Conservation (phyloP, 2,329 filamentous ascomycete species). For the Aspergillus ustus region DNA sequence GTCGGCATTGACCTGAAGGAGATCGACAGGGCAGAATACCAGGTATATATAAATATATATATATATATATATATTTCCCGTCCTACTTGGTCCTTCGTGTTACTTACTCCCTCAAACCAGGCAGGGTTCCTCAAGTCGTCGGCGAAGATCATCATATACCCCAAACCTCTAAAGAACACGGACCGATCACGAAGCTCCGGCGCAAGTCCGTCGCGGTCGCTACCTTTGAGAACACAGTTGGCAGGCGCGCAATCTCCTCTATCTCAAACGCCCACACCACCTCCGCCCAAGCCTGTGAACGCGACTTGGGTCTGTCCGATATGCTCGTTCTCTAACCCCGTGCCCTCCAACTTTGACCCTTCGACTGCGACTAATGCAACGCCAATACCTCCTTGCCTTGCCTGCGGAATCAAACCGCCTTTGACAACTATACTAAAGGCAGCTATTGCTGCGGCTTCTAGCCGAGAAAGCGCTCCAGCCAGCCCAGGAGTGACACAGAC, state of each 20-base stretch:
- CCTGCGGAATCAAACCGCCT: conserved; percentile 91
- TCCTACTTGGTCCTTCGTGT: not conserved
- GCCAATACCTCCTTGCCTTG: conserved; percentile 81
- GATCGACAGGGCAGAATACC: conserved; percentile 88
- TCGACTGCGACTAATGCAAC: conserved; percentile 78
- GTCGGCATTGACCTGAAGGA: conserved; percentile 86
- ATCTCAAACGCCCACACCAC: conserved; percentile 36
- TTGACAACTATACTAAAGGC: conserved; percentile 84
- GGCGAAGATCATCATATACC: conserved; percentile 85
- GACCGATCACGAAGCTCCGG: conserved; percentile 57
- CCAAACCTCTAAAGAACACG: conserved; percentile 75
- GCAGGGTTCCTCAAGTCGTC: conserved; percentile 95
- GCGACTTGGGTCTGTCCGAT: conserved; percentile 96
- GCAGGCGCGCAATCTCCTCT: conserved; percentile 36
- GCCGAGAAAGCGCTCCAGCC: conserved; percentile 31
- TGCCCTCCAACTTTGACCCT: conserved; percentile 92
- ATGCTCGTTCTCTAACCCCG: conserved; percentile 90
- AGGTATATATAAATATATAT: conserved; percentile 68
- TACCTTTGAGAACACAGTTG: conserved; percentile 39
- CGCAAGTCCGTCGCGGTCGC: conserved; percentile 39
- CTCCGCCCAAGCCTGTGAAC: conserved; percentile 46
- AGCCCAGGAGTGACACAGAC: conserved; percentile 13
- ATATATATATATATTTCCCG: conserved; percentile 56
- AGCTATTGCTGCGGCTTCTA: conserved; percentile 74
- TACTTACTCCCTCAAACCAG: conserved; percentile 48